Conservation (phyloP, 352 stramenopile species). For the Pythium coloratum region DNA sequence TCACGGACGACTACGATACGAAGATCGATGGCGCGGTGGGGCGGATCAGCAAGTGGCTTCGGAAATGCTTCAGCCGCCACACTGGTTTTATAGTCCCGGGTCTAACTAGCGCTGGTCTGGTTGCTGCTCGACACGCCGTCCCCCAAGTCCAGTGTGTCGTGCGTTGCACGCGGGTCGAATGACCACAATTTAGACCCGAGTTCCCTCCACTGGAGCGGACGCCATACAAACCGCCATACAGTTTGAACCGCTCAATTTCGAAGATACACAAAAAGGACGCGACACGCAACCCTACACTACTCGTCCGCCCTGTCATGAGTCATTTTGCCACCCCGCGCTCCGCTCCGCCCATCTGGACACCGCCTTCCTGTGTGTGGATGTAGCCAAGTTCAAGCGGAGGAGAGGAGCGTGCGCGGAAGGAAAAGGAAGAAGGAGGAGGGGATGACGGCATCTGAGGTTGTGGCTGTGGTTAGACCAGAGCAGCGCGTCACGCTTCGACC, state of each 20-base stretch:
- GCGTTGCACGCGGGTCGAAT: conserved; percentile 26
- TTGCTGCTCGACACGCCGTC: conserved; percentile 8
- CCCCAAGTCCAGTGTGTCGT: conserved; percentile 21
- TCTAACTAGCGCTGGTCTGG: neutral
- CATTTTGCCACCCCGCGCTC: conserved; percentile 24
- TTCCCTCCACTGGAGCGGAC: conserved; percentile 25
- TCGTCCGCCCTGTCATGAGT: conserved; percentile 23
- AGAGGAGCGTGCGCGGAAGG: conserved; percentile 4
- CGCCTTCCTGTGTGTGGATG: neutral
- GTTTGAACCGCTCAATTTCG: conserved; percentile 25
- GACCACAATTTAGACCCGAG: conserved; percentile 20
- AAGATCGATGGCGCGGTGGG: neutral
- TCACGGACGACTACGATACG: neutral
- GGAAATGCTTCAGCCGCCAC: neutral
- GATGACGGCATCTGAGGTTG: neutral
- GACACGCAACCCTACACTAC: conserved; percentile 31
- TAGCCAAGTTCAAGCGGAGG: conserved; percentile 17
- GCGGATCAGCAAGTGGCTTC: conserved; percentile 1
- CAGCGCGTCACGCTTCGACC: neutral
- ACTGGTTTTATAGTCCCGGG: conserved; percentile 20
- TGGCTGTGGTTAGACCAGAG: conserved; percentile 8
- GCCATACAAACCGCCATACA: conserved; percentile 26
- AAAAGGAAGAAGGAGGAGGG: conserved; percentile 8
- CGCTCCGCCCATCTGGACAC: conserved; percentile 11
- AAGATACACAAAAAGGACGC: conserved; percentile 34